A percentile compares a stretch with the other conserved stretches of the same genome.
Evolutionary conservation across 2,329 filamentous ascomycete species (phyloP).

Genomic region (Onygena corvina): DNA sequence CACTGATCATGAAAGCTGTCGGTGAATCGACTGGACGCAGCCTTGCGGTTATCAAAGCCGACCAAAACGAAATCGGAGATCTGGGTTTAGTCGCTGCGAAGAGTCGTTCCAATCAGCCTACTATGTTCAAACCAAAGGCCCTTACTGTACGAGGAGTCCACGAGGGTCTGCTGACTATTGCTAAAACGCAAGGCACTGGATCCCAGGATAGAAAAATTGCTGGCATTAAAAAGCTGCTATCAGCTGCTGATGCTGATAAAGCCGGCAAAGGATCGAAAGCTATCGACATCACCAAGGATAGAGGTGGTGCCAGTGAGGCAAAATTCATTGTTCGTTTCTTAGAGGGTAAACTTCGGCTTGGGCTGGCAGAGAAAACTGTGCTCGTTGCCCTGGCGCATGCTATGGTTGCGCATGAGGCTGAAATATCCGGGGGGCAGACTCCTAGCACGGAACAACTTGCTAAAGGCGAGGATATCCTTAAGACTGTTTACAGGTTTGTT

Average conservation of each 20-base stretch:
- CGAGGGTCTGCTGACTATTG: constrained; percentile 76
- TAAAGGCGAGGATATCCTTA: constrained; percentile 73
- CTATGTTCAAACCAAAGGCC: constrained; percentile 95
- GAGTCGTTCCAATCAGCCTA: constrained; percentile 86
- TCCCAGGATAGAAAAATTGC: constrained; percentile 85
- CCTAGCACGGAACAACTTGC: constrained; percentile 66
- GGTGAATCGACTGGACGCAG: constrained; percentile 86
- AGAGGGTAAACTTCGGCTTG: constrained; percentile 85
- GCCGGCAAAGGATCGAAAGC: constrained; percentile 52
- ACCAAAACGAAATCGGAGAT: constrained; percentile 94
- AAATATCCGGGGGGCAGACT: constrained; percentile 52
- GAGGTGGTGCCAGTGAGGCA: constrained; percentile 85
- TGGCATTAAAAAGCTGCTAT: constrained; percentile 91
- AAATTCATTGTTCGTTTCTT: constrained; percentile 89
- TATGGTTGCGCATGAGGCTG: constrained; percentile 68
- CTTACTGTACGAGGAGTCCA: constrained; percentile 79
- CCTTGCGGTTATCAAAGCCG: constrained; percentile 78
- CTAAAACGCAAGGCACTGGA: constrained; percentile 73
- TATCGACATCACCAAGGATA: constrained; percentile 79
- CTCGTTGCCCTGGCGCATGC: constrained; percentile 84
- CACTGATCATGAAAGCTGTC: constrained; percentile 96
- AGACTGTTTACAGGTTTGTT: constrained; percentile 70
- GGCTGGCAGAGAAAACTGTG: constrained; percentile 83
- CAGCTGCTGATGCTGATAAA: constrained; percentile 65
- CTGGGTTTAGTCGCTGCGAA: constrained; percentile 89